These are phyloP conservation scores for Irpex sp. DNA, from an alignment of 1,284 basidiomycete species.

Conservation along the genomic window DNA sequence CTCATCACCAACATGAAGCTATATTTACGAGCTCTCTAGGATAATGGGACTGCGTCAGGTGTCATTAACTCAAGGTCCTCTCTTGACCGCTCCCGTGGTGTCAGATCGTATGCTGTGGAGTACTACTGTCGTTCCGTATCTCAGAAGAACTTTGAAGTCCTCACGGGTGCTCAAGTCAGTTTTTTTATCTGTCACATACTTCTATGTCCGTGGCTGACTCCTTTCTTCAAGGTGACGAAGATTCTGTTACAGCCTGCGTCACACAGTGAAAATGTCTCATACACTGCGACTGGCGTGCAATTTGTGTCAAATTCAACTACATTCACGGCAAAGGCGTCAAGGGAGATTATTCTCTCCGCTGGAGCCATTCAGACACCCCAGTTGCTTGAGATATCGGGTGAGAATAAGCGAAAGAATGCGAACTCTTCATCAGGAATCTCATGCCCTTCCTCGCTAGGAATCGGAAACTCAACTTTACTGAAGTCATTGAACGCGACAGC, in stretches of 20 bases:
- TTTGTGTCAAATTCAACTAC: slow-evolving; percentile 1
- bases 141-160: slow-evolving; percentile 10
- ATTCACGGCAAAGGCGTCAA: slow-evolving; percentile 5
- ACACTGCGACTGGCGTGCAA: slow-evolving; percentile 13
- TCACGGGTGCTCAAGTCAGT: slow-evolving; percentile 13
- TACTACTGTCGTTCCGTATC: slow-evolving; percentile 17
- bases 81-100: slow-evolving; percentile 20
- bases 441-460: slow-evolving; percentile 6
- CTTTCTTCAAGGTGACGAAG: neutral
- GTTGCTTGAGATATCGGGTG: slow-evolving; percentile 24
- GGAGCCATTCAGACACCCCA: slow-evolving; percentile 23
- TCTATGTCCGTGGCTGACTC: neutral
- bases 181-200: neutral
- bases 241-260: neutral
- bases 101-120: slow-evolving; percentile 22
- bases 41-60: slow-evolving; percentile 20
- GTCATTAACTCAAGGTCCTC: slow-evolving; percentile 18
- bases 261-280: neutral
- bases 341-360: slow-evolving; percentile 17
- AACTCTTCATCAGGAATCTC: neutral
- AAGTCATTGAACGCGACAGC: slow-evolving; percentile 13
- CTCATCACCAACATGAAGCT: too few species aligned
- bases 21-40: slow-evolving; percentile 7
- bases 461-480: slow-evolving; percentile 19
- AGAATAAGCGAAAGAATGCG: neutral